Evolutionary conservation across 2,329 filamentous ascomycete genomes (phyloP).

Genomic region (Neofusicoccum sp.): DNA sequence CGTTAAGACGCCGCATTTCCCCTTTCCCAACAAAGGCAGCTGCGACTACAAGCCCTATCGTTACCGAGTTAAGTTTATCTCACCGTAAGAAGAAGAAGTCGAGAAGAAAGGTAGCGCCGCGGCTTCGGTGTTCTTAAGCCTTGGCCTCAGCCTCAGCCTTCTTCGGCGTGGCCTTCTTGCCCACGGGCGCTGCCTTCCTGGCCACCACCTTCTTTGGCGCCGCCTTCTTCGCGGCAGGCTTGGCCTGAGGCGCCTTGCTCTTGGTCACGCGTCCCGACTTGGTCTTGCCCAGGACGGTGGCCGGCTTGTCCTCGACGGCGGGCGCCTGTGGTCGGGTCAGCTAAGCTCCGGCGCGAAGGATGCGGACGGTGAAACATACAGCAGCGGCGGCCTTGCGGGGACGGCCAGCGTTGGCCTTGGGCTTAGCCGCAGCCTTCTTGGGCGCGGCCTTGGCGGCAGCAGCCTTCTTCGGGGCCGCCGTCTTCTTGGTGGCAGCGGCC

Average conservation of each 20-base stretch:
- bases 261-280: slow-evolving; percentile 86
- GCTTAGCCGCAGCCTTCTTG: slow-evolving; percentile 38
- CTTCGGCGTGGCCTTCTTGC: slow-evolving; percentile 36
- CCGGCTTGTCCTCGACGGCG: slow-evolving; percentile 68
- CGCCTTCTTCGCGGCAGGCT: slow-evolving; percentile 30
- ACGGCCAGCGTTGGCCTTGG: slow-evolving; percentile 52
- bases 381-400: slow-evolving; percentile 45
- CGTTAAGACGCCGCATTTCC: slow-evolving; percentile 4
- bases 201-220: slow-evolving; percentile 43
- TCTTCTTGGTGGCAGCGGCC: slow-evolving; percentile 37
- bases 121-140: not conserved
- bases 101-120: not conserved
- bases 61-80: slow-evolving; percentile 13
- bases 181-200: slow-evolving; percentile 48
- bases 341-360: not conserved
- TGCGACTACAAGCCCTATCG: not conserved
- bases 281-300: slow-evolving; percentile 73
- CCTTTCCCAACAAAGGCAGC: slow-evolving; percentile 1
- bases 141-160: slow-evolving; percentile 33
- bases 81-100: slow-evolving; percentile 6
- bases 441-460: slow-evolving; percentile 41
- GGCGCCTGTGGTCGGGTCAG: slow-evolving; percentile 48
- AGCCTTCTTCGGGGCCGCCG: slow-evolving; percentile 47
- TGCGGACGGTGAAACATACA: slow-evolving; percentile 1
- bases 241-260: slow-evolving; percentile 54